Conservation (phyloP, 176 grass and related monocot genomes). For the Cenchrus purpureus region DNA sequence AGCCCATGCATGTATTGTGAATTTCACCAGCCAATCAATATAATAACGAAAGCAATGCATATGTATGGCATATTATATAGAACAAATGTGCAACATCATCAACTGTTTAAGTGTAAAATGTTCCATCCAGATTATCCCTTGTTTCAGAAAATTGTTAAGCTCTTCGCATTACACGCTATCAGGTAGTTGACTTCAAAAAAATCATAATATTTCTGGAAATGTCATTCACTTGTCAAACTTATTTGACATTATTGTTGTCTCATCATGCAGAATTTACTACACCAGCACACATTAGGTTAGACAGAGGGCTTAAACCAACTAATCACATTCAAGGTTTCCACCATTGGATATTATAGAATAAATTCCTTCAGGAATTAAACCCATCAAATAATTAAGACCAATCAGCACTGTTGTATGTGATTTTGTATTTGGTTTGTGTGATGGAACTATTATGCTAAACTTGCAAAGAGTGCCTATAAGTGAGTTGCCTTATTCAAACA, state of each 20-base stretch:
- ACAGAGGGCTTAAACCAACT: background rate
- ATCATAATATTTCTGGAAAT: conserved; percentile 1
- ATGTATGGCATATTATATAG: background rate
- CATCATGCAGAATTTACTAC: background rate
- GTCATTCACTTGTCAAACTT: background rate
- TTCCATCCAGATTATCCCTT: too few relatives aligned
- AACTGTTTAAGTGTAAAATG: too few relatives aligned
- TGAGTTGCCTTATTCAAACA: too few relatives aligned
- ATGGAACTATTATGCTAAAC: too few relatives aligned
- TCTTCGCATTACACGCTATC: background rate
- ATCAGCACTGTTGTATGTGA: too few relatives aligned
- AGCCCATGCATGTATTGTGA: background rate
- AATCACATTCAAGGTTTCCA: too few relatives aligned
- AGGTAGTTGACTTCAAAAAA: background rate
- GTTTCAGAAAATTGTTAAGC: background rate
- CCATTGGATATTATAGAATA: too few relatives aligned
- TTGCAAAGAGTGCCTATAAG: too few relatives aligned
- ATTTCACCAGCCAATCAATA: background rate
- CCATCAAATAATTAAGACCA: too few relatives aligned
- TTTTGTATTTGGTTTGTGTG: too few relatives aligned
- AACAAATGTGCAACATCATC: background rate
- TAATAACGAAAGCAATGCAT: background rate
- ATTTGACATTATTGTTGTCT: background rate
- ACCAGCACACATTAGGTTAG: background rate
- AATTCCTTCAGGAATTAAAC: too few relatives aligned